Evolutionary conservation across 129 eudicot species (phyloP), one percentile per base, ranked within the genome.

Genomic region (Ambrosia artemisiifolia): DNA sequence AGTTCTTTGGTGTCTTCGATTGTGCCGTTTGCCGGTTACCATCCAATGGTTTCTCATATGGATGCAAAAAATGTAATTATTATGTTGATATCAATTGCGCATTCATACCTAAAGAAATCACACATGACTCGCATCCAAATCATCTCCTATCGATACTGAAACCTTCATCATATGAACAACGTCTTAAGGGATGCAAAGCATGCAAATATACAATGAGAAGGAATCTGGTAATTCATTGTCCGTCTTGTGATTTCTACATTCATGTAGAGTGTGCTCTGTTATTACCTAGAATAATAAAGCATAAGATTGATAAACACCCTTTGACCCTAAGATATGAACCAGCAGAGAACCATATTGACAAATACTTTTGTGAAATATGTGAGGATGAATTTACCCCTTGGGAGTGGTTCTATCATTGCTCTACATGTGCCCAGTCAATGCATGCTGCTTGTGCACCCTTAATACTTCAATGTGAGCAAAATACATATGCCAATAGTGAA

Each of bases 321-420:
- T 12, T 71, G 7, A 71, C 3, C 18, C 75, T 71, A 57, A 71
- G 65, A 12, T 53, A 70, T 11, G 7, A 34, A n/a, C 65, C 75
- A 7, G 65, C 5, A 6, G 51, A 71, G 65, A 44, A 55, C 54
- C 75, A 55, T 19, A 7, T 18, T 18, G 16, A 1, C 33, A 40
- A 71, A 6, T 71, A 71, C 53, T 56, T 35, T 24, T 71, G 43
- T 38, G 43, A 38, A 38, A 38, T 38, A 38, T 7, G 43, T 38
- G 43, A 38, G 43, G 11, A 38, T 6, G 9, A 6, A 38, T 38
- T 38, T 38, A 6, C 0, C 11, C 43, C 9, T 38, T 38, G 43
- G 43, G 32, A 16, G 5, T 71, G 76, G 76, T 71, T 55, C 38
- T 71, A 56, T 71, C 76, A 71, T 30, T 72, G 76, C 50, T 30